A percentile compares a stretch with the other conserved stretches of the same genome.
Conservation (phyloP, 306 rosid genomes). For the Cicer chorassanicum region DNA sequence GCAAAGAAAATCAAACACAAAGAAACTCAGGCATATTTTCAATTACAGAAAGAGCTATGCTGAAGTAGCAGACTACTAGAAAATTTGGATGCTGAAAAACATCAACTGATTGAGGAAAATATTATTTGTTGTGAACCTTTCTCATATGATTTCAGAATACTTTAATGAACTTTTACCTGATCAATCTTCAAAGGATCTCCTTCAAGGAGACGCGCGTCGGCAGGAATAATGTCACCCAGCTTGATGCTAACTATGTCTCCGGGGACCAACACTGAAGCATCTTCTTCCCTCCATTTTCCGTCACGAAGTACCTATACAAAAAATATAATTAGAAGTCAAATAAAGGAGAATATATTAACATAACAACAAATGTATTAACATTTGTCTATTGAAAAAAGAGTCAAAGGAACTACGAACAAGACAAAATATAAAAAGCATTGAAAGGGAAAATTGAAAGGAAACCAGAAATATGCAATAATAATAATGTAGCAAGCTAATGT, state of each 20-base stretch:
- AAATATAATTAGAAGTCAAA: conserved; percentile 12
- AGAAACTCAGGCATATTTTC: too few relatives aligned
- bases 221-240: conserved; percentile 79
- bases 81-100: background rate
- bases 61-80: background rate
- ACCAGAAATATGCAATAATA: background rate
- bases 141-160: background rate
- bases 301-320: conserved; percentile 60
- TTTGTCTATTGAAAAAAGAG: background rate
- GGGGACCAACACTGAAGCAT: conserved; percentile 73
- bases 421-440: background rate
- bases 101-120: background rate
- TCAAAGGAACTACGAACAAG: background rate
- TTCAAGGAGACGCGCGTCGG: conserved; percentile 78
- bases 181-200: conserved; percentile 86
- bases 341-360: too few relatives aligned
- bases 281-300: conserved; percentile 83
- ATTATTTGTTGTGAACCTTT: background rate
- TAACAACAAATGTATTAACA: too few relatives aligned
- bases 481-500: conserved; percentile 3
- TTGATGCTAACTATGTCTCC: conserved; percentile 82
- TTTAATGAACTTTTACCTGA: conserved; percentile 53
- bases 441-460: background rate
- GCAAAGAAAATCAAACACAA: too few relatives aligned
- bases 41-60: too few relatives aligned